Conservation (phyloP, 345 rosid genomes). For the Euphorbia peplus region DNA sequence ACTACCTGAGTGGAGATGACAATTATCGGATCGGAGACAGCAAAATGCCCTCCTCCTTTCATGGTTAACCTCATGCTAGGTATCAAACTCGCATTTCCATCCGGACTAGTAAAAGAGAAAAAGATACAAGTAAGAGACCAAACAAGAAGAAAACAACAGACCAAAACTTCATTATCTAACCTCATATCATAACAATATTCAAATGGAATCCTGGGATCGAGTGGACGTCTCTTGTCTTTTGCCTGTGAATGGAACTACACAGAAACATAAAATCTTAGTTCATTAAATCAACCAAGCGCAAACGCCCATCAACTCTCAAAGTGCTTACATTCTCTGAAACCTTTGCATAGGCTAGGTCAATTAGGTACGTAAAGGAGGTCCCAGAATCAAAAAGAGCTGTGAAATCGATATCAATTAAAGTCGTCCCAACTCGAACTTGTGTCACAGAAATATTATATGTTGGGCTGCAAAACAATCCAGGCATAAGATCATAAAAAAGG, state of each 20-base stretch:
- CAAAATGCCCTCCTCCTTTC: slow-evolving; percentile 66
- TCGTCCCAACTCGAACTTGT: slow-evolving; percentile 61
- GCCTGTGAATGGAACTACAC: slow-evolving; percentile 76
- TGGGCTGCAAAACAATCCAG: slow-evolving; percentile 50
- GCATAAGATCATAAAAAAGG: slow-evolving; percentile 8
- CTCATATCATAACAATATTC: slow-evolving; percentile 81
- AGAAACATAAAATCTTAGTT: slow-evolving; percentile 12
- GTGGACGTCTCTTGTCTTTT: slow-evolving; percentile 50
- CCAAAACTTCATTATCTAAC: slow-evolving; percentile 26
- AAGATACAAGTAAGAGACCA: background rate
- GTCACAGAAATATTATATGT: slow-evolving; percentile 61
- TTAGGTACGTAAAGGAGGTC: slow-evolving; percentile 83
- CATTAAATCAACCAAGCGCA: background rate
- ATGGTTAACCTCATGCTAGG: slow-evolving; percentile 66
- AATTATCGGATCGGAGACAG: slow-evolving; percentile 65
- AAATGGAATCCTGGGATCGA: slow-evolving; percentile 71
- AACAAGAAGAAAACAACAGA: background rate
- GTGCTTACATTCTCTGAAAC: slow-evolving; percentile 59
- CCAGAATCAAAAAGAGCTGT: slow-evolving; percentile 78
- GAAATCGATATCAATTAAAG: slow-evolving; percentile 45
- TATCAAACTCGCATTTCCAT: slow-evolving; percentile 56
- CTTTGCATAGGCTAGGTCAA: slow-evolving; percentile 51
- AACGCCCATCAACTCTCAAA: background rate
- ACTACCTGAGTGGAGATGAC: slow-evolving; percentile 62
- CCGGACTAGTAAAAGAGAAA: slow-evolving; percentile 41